Conservation (phyloP, 257 asterid species). For the Lantana camara region DNA sequence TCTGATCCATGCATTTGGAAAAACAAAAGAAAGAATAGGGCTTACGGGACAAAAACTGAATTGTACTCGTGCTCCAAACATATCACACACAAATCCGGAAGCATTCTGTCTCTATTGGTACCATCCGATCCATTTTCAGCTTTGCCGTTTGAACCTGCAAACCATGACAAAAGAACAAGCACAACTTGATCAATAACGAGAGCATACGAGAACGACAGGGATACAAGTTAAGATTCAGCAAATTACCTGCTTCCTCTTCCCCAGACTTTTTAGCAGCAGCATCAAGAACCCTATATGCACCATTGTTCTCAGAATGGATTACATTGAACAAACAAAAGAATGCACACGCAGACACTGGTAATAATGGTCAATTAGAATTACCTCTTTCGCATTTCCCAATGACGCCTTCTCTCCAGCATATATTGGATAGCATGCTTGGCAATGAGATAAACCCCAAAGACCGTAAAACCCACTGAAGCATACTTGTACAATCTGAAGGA, state of each 20-base stretch:
- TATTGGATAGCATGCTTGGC: conserved; percentile 68
- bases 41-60: conserved; percentile 93
- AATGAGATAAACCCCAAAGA: conserved; percentile 79
- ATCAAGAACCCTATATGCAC: conserved; percentile 72
- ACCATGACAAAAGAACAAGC: conserved; percentile 15
- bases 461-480: conserved; percentile 81
- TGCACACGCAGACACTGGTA: neutral
- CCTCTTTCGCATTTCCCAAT: conserved; percentile 88
- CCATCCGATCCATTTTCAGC: conserved; percentile 59
- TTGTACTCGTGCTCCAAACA: conserved; percentile 96
- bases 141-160: conserved; percentile 52
- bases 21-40: too few species aligned
- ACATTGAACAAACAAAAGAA: neutral
- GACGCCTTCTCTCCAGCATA: conserved; percentile 88
- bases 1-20: too few species aligned
- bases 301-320: conserved; percentile 19
- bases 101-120: conserved; percentile 51
- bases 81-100: conserved; percentile 94
- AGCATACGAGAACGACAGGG: neutral
- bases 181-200: conserved; percentile 15
- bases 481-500: conserved; percentile 85
- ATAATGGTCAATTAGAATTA: conserved; percentile 25
- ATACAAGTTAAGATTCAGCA: conserved; percentile 18
- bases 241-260: conserved; percentile 59
- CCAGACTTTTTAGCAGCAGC: conserved; percentile 88